Evolutionary conservation across 2,329 filamentous ascomycete species (phyloP).

Genomic region (Fusarium scirpi): DNA sequence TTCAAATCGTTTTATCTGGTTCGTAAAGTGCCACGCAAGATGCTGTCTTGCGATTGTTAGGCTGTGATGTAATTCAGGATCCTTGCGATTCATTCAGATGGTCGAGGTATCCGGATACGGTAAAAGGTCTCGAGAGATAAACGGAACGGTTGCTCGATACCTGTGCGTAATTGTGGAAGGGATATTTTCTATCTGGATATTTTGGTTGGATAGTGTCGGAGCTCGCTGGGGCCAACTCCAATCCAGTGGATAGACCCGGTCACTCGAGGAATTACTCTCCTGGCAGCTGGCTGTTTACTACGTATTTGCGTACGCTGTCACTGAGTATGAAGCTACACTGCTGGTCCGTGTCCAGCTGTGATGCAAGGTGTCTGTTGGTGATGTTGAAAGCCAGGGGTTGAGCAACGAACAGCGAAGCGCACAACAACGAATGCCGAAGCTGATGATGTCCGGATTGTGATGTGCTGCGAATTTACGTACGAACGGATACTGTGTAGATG

Average conservation of each 20-base stretch:
- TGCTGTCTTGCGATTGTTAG: constrained; percentile 18
- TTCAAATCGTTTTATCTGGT: constrained; percentile 16
- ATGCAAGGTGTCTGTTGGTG: constrained; percentile 11
- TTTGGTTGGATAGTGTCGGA: constrained; percentile 38
- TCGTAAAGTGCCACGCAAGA: not conserved
- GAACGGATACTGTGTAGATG: constrained; percentile 13
- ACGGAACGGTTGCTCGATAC: constrained; percentile 27
- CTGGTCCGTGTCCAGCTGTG: constrained; percentile 22
- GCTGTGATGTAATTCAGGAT: constrained; percentile 32
- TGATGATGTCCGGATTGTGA: constrained; percentile 7
- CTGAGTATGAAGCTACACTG: constrained; percentile 4
- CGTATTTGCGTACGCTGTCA: constrained; percentile 7
- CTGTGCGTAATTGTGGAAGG: constrained; percentile 32
- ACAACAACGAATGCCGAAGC: constrained; percentile 19
- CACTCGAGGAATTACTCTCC: constrained; percentile 30
- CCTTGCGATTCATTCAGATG: constrained; percentile 22
- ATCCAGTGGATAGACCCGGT: constrained; percentile 31
- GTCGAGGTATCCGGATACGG: constrained; percentile 23
- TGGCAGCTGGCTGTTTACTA: constrained; percentile 9
- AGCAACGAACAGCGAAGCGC: not conserved
- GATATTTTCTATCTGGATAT: constrained; percentile 36
- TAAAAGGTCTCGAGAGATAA: constrained; percentile 41
- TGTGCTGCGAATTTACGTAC: not conserved
- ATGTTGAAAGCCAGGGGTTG: not conserved
- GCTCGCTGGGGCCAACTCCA: constrained; percentile 29